Evolutionary conservation across 805 yeast genomes (phyloP).

Genomic region (Helenozyma baotianmanensis): DNA sequence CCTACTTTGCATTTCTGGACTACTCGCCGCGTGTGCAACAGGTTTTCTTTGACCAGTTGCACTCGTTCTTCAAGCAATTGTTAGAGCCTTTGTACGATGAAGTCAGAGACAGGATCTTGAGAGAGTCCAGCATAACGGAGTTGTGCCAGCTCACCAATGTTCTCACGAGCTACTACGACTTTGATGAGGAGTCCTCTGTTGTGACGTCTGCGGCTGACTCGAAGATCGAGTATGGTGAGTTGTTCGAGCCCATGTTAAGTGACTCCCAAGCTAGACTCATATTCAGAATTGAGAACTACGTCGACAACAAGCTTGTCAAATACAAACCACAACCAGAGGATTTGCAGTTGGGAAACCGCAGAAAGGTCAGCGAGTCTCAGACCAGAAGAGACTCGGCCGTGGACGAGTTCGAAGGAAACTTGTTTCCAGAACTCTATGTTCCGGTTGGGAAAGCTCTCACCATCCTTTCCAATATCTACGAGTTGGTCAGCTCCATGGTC

Average conservation of each 20-base stretch:
- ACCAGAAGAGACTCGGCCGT: slow-evolving; percentile 7
- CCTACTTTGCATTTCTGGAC: slow-evolving; percentile 37
- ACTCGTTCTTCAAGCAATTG: slow-evolving; percentile 56
- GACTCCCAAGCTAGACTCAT: slow-evolving; percentile 79
- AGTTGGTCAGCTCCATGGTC: slow-evolving; percentile 67
- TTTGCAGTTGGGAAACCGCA: slow-evolving; percentile 50
- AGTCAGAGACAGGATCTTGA: slow-evolving; percentile 59
- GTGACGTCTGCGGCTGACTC: slow-evolving; percentile 8
- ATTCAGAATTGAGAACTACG: slow-evolving; percentile 69
- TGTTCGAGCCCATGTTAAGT: slow-evolving; percentile 67
- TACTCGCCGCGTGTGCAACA: slow-evolving; percentile 9
- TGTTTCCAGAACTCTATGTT: slow-evolving; percentile 52
- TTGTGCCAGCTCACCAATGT: slow-evolving; percentile 74
- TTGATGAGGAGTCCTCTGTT: slow-evolving; percentile 41
- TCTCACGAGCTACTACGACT: slow-evolving; percentile 62
- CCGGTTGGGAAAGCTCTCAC: slow-evolving; percentile 69
- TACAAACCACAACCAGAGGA: slow-evolving; percentile 69
- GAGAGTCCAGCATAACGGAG: slow-evolving; percentile 62
- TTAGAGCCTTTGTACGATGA: slow-evolving; percentile 77
- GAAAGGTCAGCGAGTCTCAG: slow-evolving; percentile 4
- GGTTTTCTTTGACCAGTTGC: slow-evolving; percentile 29
- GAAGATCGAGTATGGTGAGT: slow-evolving; percentile 47
- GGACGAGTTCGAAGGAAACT: slow-evolving; percentile 33
- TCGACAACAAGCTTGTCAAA: slow-evolving; percentile 62
- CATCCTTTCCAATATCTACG: slow-evolving; percentile 72